These are phyloP conservation scores for Lithospermum erythrorhizon DNA, from an alignment of 257 asterid species.

Conservation along the genomic window DNA sequence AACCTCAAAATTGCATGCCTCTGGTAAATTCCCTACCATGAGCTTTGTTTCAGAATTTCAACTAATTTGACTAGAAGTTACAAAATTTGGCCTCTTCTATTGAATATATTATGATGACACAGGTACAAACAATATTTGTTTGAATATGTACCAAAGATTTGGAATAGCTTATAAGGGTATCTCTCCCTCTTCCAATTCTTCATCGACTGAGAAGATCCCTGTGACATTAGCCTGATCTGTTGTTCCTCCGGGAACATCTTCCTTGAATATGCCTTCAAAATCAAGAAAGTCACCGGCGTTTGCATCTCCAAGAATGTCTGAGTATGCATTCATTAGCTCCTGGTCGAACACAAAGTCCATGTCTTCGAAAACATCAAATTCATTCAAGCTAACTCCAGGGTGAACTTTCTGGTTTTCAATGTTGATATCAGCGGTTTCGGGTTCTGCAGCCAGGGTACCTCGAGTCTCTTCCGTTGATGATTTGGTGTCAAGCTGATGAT, in stretches of 20 bases:
- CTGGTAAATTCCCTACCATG: too few species aligned
- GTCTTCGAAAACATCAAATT: slow-evolving; percentile 28
- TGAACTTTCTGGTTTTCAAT: slow-evolving; percentile 7
- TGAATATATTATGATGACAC: neutral
- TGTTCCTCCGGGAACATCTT: slow-evolving; percentile 14
- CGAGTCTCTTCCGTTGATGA: slow-evolving; percentile 8
- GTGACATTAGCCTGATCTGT: slow-evolving; percentile 1
- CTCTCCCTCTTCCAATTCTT: slow-evolving; percentile 87
- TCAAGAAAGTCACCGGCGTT: slow-evolving; percentile 28
- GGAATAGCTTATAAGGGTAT: slow-evolving; percentile 18
- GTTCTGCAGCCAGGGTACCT: slow-evolving; percentile 5
- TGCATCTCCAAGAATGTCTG: slow-evolving; percentile 21
- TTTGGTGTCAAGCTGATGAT: slow-evolving; percentile 12
- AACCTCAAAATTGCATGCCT: too few species aligned
- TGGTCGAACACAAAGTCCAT: slow-evolving; percentile 37
- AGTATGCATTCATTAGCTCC: slow-evolving; percentile 21
- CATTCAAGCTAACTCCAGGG: slow-evolving; percentile 21
- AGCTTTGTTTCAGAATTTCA: too few species aligned
- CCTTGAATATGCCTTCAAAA: slow-evolving; percentile 25
- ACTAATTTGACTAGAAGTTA: neutral
- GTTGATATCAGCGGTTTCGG: slow-evolving; percentile 1
- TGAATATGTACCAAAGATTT: neutral
- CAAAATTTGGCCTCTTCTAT: neutral
- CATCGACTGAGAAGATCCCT: slow-evolving; percentile 21
- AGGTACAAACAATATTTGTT: neutral